These are phyloP conservation scores for Geoglossum cookeanum DNA, from an alignment of 2,329 filamentous ascomycete genomes.

Conservation along the genomic window DNA sequence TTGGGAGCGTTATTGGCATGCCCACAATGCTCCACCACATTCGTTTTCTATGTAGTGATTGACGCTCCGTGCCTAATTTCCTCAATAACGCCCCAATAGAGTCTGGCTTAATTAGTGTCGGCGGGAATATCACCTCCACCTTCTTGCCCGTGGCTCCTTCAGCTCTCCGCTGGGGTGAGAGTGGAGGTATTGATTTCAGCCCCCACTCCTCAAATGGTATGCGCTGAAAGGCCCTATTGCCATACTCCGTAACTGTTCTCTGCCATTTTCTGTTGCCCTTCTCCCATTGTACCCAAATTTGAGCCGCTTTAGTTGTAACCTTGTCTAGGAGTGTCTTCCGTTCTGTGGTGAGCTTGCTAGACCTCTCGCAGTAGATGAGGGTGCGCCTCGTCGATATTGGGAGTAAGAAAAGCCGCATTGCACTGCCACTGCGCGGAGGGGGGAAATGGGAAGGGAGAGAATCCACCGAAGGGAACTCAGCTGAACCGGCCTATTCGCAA, in stretches of 20 bases:
- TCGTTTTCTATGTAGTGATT: conserved; percentile 54
- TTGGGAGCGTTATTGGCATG: conserved; percentile 67
- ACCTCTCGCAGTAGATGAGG: conserved; percentile 76
- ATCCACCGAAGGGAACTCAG: neutral
- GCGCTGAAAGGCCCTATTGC: conserved; percentile 65
- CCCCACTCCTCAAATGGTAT: conserved; percentile 98
- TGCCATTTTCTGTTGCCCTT: conserved; percentile 73
- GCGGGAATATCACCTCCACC: conserved; percentile 60
- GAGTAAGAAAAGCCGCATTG: conserved; percentile 84
- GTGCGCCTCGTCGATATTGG: conserved; percentile 83
- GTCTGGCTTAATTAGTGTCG: conserved; percentile 43
- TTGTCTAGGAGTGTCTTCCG: conserved; percentile 45
- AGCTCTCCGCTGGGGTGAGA: conserved; percentile 45
- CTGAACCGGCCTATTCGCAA: conserved; percentile 6
- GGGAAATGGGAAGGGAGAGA: neutral
- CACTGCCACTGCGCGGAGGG: conserved; percentile 8
- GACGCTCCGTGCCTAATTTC: conserved; percentile 59
- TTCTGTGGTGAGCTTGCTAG: conserved; percentile 35
- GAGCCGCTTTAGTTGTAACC: conserved; percentile 48
- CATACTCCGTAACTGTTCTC: conserved; percentile 65
- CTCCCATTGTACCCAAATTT: conserved; percentile 77
- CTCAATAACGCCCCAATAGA: conserved; percentile 46
- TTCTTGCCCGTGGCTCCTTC: conserved; percentile 42
- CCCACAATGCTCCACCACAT: conserved; percentile 65
- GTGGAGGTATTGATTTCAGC: conserved; percentile 77